A percentile compares a stretch with the other conserved stretches of the same genome.
These are phyloP conservation scores for Alternaria sp. DNA, from an alignment of 2,329 filamentous ascomycete genomes.

Conservation along the genomic window DNA sequence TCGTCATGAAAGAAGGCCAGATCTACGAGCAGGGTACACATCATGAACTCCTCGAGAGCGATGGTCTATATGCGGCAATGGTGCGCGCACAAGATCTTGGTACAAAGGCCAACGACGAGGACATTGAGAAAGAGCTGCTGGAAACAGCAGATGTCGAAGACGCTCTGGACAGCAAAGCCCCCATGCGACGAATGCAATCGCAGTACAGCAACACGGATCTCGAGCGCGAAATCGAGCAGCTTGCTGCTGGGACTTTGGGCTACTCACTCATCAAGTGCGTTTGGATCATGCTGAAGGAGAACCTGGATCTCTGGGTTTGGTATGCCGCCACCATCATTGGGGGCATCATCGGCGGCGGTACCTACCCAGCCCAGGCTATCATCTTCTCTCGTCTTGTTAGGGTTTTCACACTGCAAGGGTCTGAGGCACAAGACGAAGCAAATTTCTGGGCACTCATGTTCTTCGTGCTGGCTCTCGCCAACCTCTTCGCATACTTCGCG, in stretches of 20 bases:
- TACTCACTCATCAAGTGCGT: slow-evolving; percentile 16
- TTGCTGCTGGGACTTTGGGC: slow-evolving; percentile 9
- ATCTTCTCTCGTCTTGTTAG: slow-evolving; percentile 20
- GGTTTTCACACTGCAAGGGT: slow-evolving; percentile 22
- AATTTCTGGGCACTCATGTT: slow-evolving; percentile 36
- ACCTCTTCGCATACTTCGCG: slow-evolving; percentile 22
- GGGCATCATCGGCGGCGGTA: neutral
- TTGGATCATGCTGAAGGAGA: slow-evolving; percentile 21
- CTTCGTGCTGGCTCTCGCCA: slow-evolving; percentile 22
- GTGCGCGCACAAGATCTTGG: slow-evolving; percentile 17
- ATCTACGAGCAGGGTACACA: slow-evolving; percentile 71
- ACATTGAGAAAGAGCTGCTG: neutral
- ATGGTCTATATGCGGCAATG: slow-evolving; percentile 13
- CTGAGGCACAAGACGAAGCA: slow-evolving; percentile 13
- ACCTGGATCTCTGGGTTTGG: slow-evolving; percentile 4
- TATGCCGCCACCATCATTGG: neutral
- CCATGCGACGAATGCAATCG: slow-evolving; percentile 9
- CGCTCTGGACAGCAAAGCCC: slow-evolving; percentile 1
- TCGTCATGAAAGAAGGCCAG: slow-evolving; percentile 72
- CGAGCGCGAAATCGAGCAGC: slow-evolving; percentile 11
- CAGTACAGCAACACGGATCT: slow-evolving; percentile 1
- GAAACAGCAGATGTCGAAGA: slow-evolving; percentile 1
- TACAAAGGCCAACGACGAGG: slow-evolving; percentile 26
- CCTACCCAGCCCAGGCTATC: slow-evolving; percentile 18
- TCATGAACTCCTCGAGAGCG: slow-evolving; percentile 26